Conservation (phyloP, 208 protist genomes). For the Wallacemonas collosoma region DNA sequence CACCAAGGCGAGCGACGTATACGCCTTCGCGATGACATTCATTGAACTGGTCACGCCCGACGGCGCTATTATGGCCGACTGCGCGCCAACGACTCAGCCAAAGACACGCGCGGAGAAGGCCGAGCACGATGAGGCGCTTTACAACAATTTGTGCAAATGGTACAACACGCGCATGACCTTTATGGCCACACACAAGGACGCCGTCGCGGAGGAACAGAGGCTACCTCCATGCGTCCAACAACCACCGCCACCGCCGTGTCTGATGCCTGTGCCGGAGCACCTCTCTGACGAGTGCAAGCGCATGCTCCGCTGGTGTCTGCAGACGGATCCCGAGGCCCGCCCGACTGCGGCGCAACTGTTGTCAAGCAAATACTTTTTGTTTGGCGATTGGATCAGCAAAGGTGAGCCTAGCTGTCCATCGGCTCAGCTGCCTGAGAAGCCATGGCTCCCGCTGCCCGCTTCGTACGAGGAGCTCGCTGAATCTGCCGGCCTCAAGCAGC, state of each 20-base stretch:
- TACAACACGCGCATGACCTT: constrained; percentile 33
- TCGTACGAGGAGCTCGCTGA: constrained; percentile 43
- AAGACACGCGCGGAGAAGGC: constrained; percentile 41
- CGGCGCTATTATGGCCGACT: constrained; percentile 52
- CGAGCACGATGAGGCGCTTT: constrained; percentile 36
- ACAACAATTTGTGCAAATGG: constrained; percentile 42
- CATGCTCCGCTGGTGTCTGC: constrained; percentile 71
- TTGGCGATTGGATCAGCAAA: constrained; percentile 62
- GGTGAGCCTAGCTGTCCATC: not conserved
- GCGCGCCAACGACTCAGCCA: constrained; percentile 28
- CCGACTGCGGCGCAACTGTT: constrained; percentile 74
- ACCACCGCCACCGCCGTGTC: constrained; percentile 22
- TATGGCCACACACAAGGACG: constrained; percentile 25
- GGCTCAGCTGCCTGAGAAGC: constrained; percentile 38
- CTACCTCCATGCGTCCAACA: constrained; percentile 22
- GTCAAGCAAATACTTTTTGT: constrained; percentile 65
- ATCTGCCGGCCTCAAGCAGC: constrained; percentile 28
- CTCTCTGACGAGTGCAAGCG: constrained; percentile 62
- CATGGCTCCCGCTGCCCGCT: constrained; percentile 43
- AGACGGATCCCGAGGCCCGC: constrained; percentile 42
- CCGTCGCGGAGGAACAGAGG: constrained; percentile 32
- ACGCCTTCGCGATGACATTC: constrained; percentile 86
- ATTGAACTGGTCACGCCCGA: constrained; percentile 66
- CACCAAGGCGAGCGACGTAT: constrained; percentile 71
- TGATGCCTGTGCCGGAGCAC: constrained; percentile 52